Base-by-base conservation (phyloP, 805 yeast species). In the Candida parachauliodes region DNA sequence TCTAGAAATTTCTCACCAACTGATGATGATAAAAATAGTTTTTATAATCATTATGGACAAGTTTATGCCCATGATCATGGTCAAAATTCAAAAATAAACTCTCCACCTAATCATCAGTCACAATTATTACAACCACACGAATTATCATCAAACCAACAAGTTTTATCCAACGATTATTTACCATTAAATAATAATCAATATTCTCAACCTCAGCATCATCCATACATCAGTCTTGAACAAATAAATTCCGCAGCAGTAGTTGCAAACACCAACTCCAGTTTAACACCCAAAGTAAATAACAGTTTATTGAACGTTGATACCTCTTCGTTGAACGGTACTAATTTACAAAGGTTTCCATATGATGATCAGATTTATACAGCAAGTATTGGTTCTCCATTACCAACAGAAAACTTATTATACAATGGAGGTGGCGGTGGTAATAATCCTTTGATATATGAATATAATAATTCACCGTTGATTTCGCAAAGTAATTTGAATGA, bases 301-400 rank as follows among this genome's bases (percentile, higher is more conserved):
- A 28, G 23, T 30, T 21, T 34, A 23, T 20, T 36, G 14, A 12
- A 16, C 10, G 10, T 9, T 14, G 12, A 27, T 33, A 9, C 31
- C 5, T 15, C 25, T 4, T 10, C 12, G 8, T 32, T 20, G 19
- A 12, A 17, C 8, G 19, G n/a, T 17, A 15, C 42, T 9, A 42
- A 21, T 30, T 21, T 33, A 4, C 41, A 26, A 28, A 52, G 53
- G 8, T 50, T 50, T 29, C 54, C 54, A 8, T 50, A 50, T 33
- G 54, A 50, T 25, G 55, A 50, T 28, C 42, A 38, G 31, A 41
- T 47, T 11, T 50, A 50, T 34, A 33, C 42, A 11, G 26, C 36
- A 9, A 32, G 39, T 24, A 32, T 43, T 26, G 15, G 31, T 8
- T 36, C 46, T 6, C 43, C 41, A 21, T 11, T 32, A 8, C 37